Base-by-base conservation (phyloP, 78 protist genomes). In the Trichosphaerium sp. region DNA sequence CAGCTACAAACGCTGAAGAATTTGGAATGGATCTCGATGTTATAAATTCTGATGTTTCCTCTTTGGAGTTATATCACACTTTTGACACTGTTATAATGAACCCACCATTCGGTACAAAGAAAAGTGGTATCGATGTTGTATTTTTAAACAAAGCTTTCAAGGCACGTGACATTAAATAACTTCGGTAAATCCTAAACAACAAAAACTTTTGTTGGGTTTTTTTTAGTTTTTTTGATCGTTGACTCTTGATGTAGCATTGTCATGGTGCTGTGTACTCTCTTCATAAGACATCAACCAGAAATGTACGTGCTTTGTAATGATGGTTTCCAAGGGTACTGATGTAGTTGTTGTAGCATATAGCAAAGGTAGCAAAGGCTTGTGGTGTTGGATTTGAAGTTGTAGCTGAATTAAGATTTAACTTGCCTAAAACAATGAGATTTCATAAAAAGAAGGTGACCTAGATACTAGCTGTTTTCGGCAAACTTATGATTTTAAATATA, bases 51-150 rank as follows among this genome's bases (percentile, higher is more conserved):
- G 29, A 74, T 42, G 70, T 74, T 4, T 34, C 10, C 11, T 10
- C 6, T 54, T 35, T 54, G 48, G 26, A 12, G 54, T 31, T 44
- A 60, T 21, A 4, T 31, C 23, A 25, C 29, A 60, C 35, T 25
- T 3, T 77, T 31, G 83, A 68, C 65, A 71, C 80, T 10, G 86
- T 85, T 39, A 2, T 85, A n/a, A 47, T 69, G 59, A 85, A 85
- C 67, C 91, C 91, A 10, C 91, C 91, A 3, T 85, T 85, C 57
- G 91, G 91, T 2, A 80, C 91, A 1, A 68, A 69, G 38, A 11
- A 38, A 1, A 11, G 52, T 14, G 91, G 91, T 1, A 3, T 69
- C 31, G 91, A 85, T 52, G 44, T 79, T 68, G 12, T 41, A 21
- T 85, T 85, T 41, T 60, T 79, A 18, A 44, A 38, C 3, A 18